Evolutionary conservation across 176 grass and related monocot species (phyloP), one percentile per base, ranked within the genome.

Genomic region (Chrysopogon serrulatus): DNA sequence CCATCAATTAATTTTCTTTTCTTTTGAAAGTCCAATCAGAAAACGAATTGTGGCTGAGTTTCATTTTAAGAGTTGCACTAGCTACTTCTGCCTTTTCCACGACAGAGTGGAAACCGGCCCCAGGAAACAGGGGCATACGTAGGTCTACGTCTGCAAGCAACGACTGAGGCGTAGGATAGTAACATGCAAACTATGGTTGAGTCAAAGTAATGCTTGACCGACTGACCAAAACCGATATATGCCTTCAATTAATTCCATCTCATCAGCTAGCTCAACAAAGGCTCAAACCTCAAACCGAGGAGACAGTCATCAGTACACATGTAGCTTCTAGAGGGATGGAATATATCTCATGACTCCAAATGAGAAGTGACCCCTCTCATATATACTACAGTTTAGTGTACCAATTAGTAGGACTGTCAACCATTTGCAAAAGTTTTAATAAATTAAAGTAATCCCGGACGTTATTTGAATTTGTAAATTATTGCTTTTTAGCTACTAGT

Each of bases 151-250:
- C 10, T 60, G 26, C 48, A 70, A 59, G 56, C 48, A 75, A 34
- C 62, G 34, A 67, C 61, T 49, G 32, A n/a, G n/a, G n/a, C 51
- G 16, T n/a, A 60, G n/a, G 56, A 15, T 65, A 68, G 57, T 41
- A 57, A 80, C 69, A 76, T 45, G 73, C 48, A 76, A 32, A 32
- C 87, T 49, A 68, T 67, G 41, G 82, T 68, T 83, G 69, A 82
- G 87, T 89, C 78, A 85, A 85, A 80, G 62, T 73, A 76, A 67
- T 82, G 83, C 83, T 67, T 85, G 83, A 69, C 60, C n/a, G 34
- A 79, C 71, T 74, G 68, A 56, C 41, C 37, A 68, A 73, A 88
- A 74, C 59, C 21, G 57, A n/a, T n/a, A n/a, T 27, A 79, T 31
- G 62, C 41, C 31, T 45, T 82, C 39, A 5, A 40, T 40, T 40